Base-by-base conservation (phyloP, 495 filamentous ascomycete genomes). In the Penicillium dipodomyicola region DNA sequence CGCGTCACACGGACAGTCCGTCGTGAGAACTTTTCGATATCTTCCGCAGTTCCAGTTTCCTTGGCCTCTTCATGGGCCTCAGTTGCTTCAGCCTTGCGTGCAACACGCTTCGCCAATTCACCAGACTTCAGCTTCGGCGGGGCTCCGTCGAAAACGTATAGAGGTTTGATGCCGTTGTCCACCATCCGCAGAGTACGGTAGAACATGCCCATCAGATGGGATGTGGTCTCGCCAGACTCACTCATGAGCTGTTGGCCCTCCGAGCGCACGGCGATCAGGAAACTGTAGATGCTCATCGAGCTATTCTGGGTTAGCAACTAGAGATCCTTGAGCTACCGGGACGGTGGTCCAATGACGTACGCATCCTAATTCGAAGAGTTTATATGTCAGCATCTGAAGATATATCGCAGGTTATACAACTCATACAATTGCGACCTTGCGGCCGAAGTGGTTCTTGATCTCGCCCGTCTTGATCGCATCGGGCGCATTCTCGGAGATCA, bases 251-350 rank as follows among this genome's bases (percentile, higher is more conserved):
- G 92, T 72, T 98, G 89, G 58, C 94, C 94, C 63, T 95, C 91
- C 56, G 91, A 96, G 48, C 94, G 92, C 39, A 98, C 94, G 15
- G 95, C 95, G 64, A 98, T 91, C 43, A 98, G 84, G 80, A 98
- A 98, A 76, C 88, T 92, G 81, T 98, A 98, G 68, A 98, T 96
- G 70, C 89, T 94, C 94, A 97, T 98, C 37, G 94, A 98, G 43
- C 91, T 96, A 65, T 58, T 44, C 27, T 56, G 46, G 15, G 48
- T 72, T 67, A 67, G 67, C 52, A 33, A n/a, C 12, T 7, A n/a
- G 17, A 4, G 20, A 35, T 23, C 37, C 17, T 15, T 11, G 46
- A 49, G 25, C 17, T 46, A 42, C 33, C 46, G 41, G 40, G 50
- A 27, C 22, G 32, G 46, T 30, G 40, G 53, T 47, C 25, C 7